Base-by-base conservation (phyloP, 306 rosid genomes). In the Bauhinia variegata region DNA sequence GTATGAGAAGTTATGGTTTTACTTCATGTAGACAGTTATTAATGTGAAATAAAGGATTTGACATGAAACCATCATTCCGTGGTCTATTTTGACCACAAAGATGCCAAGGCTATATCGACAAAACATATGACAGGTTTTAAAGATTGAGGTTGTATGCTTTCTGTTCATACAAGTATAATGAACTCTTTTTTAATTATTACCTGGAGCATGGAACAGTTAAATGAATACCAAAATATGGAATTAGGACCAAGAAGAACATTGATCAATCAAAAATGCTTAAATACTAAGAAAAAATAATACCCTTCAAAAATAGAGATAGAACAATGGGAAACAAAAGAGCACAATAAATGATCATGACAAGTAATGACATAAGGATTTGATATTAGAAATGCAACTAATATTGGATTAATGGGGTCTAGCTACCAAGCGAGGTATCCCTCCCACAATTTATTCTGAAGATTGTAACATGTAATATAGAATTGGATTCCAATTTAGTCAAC, bases 381-480 rank as follows among this genome's bases (percentile, higher is more conserved):
- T 41, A 28, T 36, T 43, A 53, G 19, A 12, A 44, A 41, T 17
- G 37, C 63, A 34, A 57, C 54, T 44, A 11, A 38, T 23, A 19
- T 11, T 46, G 59, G 36, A 63, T 72, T 16, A 9, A 2, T 64
- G 64, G 36, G 33, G 38, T 41, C 49, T 12, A 51, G n/a, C n/a
- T n/a, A n/a, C n/a, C n/a, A n/a, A n/a, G n/a, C n/a, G n/a, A n/a
- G n/a, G n/a, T n/a, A n/a, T n/a, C n/a, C n/a, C n/a, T n/a, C n/a
- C n/a, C n/a, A 38, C 11, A 73, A 12, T n/a, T 14, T 47, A 34
- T 8, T 61, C 30, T 6, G 32, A 17, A 72, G 34, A 28, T 30
- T 49, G 34, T 19, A 56, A 58, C 54, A 76, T 16, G 67, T 12
- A 61, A 19, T 16, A 59, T 19, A 80, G 43, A 73, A 47, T 54